These are phyloP conservation scores for Cytospora piceae DNA, from an alignment of 2,329 filamentous ascomycete genomes.

Conservation along the genomic window DNA sequence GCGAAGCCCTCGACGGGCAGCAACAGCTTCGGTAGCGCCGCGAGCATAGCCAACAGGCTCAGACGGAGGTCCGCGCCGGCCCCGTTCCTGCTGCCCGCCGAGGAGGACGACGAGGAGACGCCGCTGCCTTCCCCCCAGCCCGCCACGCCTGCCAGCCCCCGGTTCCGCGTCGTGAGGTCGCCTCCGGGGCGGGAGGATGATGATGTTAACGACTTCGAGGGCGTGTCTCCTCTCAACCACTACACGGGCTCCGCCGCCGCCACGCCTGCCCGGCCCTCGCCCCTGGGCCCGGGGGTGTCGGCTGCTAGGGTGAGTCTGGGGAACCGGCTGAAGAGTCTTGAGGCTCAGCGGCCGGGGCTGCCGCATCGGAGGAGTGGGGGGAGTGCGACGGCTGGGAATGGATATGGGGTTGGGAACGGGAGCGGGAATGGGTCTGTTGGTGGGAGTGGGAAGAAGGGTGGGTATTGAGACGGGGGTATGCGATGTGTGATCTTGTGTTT, in stretches of 20 bases:
- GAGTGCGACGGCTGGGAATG: constrained; percentile 1
- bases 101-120: constrained; percentile 38
- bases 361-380: constrained; percentile 19
- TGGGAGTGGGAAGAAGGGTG: neutral
- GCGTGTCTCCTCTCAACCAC: constrained; percentile 35
- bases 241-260: constrained; percentile 11
- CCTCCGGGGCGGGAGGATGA: constrained; percentile 31
- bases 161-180: constrained; percentile 12
- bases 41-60: constrained; percentile 28
- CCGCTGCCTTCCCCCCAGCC: constrained; percentile 12
- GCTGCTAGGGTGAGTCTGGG: constrained; percentile 55
- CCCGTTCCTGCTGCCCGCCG: constrained; percentile 30
- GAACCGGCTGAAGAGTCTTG: constrained; percentile 49
- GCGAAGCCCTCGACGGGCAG: constrained; percentile 29
- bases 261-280: constrained; percentile 32
- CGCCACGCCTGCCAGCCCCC: constrained; percentile 11
- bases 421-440: neutral
- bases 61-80: constrained; percentile 37
- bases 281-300: constrained; percentile 40
- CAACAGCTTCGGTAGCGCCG: constrained; percentile 14
- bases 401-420: neutral
- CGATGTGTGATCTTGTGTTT: neutral
- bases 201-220: constrained; percentile 39
- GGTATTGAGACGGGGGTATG: neutral
- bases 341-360: constrained; percentile 16